Percentiles rank a stretch among this genome's conserved stretches.
Conservation (phyloP, 495 filamentous ascomycete genomes). For the Aspergillus egyptiacus region DNA sequence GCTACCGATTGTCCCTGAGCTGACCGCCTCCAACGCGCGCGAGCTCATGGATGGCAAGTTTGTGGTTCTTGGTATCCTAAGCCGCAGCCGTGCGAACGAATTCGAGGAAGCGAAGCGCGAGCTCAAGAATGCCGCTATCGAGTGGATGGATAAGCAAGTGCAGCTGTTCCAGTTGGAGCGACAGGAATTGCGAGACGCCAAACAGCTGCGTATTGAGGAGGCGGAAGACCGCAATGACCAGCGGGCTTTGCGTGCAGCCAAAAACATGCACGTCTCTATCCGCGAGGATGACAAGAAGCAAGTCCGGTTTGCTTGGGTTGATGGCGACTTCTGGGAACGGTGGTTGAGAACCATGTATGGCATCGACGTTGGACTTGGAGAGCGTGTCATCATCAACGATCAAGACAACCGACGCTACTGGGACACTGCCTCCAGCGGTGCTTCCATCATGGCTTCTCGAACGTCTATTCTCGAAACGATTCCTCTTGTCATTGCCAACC, state of each 20-base stretch:
- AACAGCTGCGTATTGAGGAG: conserved; percentile 92
- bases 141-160: conserved; percentile 97
- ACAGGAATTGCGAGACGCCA: conserved; percentile 86
- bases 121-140: conserved; percentile 88
- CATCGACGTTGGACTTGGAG: conserved; percentile 75
- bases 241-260: conserved; percentile 76
- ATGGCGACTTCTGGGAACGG: conserved; percentile 94
- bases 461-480: conserved; percentile 95
- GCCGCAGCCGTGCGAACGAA: conserved; percentile 69
- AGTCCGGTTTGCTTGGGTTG: conserved; percentile 96
- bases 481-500: conserved; percentile 64
- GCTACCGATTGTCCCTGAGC: conserved; percentile 95
- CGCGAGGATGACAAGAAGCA: conserved; percentile 79
- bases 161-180: conserved; percentile 84
- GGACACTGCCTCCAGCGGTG: conserved; percentile 85
- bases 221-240: conserved; percentile 92
- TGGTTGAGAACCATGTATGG: conserved; percentile 95
- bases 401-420: conserved; percentile 93
- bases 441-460: conserved; percentile 79
- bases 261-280: conserved; percentile 86
- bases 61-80: conserved; percentile 86
- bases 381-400: conserved; percentile 94
- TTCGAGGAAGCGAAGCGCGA: conserved; percentile 76
- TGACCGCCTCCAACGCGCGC: conserved; percentile 81
- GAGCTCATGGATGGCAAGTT: conserved; percentile 93